These are phyloP conservation scores for Peziza echinospora DNA, from an alignment of 495 filamentous ascomycete species.

Conservation along the genomic window DNA sequence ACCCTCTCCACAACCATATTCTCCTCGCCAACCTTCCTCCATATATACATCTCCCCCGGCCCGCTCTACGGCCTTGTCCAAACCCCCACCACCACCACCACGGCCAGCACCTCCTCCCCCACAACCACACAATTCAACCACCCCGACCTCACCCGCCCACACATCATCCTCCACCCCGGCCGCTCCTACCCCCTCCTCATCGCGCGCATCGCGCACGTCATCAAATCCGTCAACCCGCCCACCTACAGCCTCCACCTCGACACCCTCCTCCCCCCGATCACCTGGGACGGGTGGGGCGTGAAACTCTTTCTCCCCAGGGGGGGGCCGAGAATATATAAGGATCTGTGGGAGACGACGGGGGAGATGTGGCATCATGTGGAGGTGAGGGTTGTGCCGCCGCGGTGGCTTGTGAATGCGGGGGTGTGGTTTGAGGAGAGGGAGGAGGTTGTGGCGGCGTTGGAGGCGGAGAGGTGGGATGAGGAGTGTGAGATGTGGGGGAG, in stretches of 20 bases:
- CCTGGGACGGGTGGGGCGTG: not conserved
- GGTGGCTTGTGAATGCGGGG: not conserved
- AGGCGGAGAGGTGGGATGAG: not conserved
- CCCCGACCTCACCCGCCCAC: not conserved
- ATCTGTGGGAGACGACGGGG: not conserved
- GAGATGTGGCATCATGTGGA: not conserved
- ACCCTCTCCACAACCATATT: not conserved
- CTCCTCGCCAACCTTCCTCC: not conserved
- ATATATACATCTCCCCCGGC: not conserved
- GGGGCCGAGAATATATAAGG: not conserved
- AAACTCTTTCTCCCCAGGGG: not conserved
- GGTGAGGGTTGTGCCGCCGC: not conserved
- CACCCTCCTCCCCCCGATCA: not conserved
- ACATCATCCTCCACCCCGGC: not conserved
- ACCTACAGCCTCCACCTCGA: not conserved
- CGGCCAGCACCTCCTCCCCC: too few species aligned
- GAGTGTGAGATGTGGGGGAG: not conserved
- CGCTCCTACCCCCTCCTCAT: not conserved
- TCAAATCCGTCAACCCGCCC: not conserved
- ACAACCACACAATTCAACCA: not conserved
- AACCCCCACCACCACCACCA: too few species aligned
- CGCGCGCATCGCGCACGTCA: not conserved
- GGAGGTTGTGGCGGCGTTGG: not conserved
- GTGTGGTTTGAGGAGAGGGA: not conserved
- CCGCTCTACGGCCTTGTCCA: not conserved